Evolutionary conservation across 768 basidiomycete species (phyloP).

Genomic region (Suillus occidentalis): DNA sequence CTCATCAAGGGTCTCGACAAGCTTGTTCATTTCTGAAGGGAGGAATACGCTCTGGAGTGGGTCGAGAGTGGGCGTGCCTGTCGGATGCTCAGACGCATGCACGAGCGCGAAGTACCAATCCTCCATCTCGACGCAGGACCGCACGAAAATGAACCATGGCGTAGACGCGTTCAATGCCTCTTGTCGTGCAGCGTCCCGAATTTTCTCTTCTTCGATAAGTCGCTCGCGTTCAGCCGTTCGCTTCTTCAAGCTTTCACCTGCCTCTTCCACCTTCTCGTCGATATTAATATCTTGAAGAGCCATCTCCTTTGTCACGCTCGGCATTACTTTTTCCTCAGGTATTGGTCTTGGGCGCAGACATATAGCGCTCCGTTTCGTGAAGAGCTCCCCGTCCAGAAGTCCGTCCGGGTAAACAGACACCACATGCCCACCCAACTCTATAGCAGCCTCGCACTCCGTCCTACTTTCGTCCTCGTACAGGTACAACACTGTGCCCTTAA

Average conservation of each 20-base stretch:
- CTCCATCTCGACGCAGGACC: constrained; percentile 90
- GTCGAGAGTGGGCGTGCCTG: constrained; percentile 58
- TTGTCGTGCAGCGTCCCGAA: constrained; percentile 41
- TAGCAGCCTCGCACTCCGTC: constrained; percentile 88
- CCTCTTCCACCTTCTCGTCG: constrained; percentile 38
- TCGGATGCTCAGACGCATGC: constrained; percentile 66
- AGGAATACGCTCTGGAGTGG: constrained; percentile 69
- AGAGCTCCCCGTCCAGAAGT: constrained; percentile 84
- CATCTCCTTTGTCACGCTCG: constrained; percentile 57
- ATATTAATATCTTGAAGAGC: constrained; percentile 28
- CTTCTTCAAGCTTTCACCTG: constrained; percentile 41
- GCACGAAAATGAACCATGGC: constrained; percentile 94
- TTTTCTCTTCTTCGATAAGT: constrained; percentile 30
- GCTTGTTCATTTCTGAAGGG: constrained; percentile 74
- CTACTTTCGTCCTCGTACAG: constrained; percentile 92
- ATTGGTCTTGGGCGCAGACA: constrained; percentile 59
- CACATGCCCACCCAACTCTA: constrained; percentile 79
- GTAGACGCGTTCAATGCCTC: constrained; percentile 52
- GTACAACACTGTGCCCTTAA: constrained; percentile 90
- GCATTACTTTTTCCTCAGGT: constrained; percentile 37
- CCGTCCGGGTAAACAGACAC: constrained; percentile 76
- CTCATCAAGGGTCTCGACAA: constrained; percentile 84
- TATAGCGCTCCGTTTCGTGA: constrained; percentile 86
- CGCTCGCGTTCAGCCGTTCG: constrained; percentile 41
- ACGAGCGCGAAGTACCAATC: constrained; percentile 91